A percentile compares a stretch with the other conserved stretches of the same genome.
phyloP scores from a whole-genome alignment of 768 basidiomycete genomes.

The Macrolepiota dolichaula region DNA sequence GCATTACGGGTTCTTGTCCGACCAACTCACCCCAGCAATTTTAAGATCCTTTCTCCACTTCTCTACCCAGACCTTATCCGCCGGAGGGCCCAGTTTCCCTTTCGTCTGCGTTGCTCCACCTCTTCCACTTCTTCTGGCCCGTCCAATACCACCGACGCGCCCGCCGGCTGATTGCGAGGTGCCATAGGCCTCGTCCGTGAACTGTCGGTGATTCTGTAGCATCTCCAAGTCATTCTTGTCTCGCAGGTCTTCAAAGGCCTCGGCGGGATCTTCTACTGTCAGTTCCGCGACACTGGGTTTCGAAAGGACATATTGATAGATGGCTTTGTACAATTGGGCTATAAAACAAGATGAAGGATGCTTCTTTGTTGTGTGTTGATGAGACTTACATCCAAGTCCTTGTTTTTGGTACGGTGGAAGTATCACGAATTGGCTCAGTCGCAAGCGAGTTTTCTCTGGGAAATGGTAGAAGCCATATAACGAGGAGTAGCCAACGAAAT shows the following conservation, averaged over 20 bases:
- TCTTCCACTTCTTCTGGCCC: slow-evolving; percentile 38
- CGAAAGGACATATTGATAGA: slow-evolving; percentile 72
- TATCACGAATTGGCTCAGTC: slow-evolving; percentile 94
- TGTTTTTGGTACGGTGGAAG: slow-evolving; percentile 84
- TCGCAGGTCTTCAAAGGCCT: slow-evolving; percentile 94
- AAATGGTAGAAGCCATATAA: slow-evolving; percentile 95
- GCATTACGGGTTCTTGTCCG: neutral
- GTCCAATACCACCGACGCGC: slow-evolving; percentile 41
- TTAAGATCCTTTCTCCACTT: slow-evolving; percentile 81
- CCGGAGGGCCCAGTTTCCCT: slow-evolving; percentile 76
- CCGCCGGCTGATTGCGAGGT: slow-evolving; percentile 41
- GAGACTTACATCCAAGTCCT: slow-evolving; percentile 82
- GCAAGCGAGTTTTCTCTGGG: slow-evolving; percentile 84
- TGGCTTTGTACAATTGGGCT: slow-evolving; percentile 87
- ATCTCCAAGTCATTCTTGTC: slow-evolving; percentile 88
- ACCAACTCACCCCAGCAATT: slow-evolving; percentile 71
- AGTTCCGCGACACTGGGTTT: slow-evolving; percentile 79
- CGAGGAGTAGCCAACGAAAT: slow-evolving; percentile 93
- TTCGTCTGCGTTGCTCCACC: slow-evolving; percentile 27
- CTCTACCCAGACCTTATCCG: slow-evolving; percentile 74
- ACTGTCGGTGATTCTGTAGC: slow-evolving; percentile 59
- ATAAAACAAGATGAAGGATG: slow-evolving; percentile 1
- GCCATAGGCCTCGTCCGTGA: slow-evolving; percentile 73
- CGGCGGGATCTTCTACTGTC: slow-evolving; percentile 96
- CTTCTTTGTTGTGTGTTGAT: neutral